Evolutionary conservation across 2,329 filamentous ascomycete species (phyloP), one percentile per base, ranked within the genome.

Genomic region (Xylaria sp.): DNA sequence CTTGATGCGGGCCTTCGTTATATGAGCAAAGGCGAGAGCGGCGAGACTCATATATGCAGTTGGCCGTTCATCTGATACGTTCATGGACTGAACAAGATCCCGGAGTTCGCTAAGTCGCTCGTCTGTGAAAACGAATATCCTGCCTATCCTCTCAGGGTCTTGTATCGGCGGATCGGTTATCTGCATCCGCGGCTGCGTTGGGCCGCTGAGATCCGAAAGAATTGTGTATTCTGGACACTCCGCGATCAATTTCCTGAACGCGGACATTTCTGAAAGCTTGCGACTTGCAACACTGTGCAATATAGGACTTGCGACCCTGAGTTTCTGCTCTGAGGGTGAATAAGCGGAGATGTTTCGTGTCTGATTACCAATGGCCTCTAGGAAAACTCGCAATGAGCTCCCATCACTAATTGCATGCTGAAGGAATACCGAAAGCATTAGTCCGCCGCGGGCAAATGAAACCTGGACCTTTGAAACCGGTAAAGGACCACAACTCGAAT

Each of bases 391-490:
- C 23, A 84, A 75, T 23, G 81, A 82, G 37, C 80, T 78, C 12
- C 82, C 83, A 60, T 85, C 83, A 18, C 80, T 81, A 28, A 84
- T 73, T 7, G 82, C 75, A 65, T 84, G 83, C 67, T 84, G 81
- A 55, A 84, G 74, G 66, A 78, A 82, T n/a, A 82, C 69, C 6
- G 76, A 79, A 25, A 85, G 76, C 7, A 84, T 66, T 10, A 84
- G 62, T 0, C 83, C 83, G 2, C 81, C 83, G 3, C 76, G 71
- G 8, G 82, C 78, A 61, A 83, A 78, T 50, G 79, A 78, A n/a
- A 77, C 80, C 15, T 80, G 78, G 6, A 84, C 76, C n/a, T 77
- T 76, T 1, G 79, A 78, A 12, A 81, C 81, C 0, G 82, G 83
- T 28, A 82, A 74, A 0, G 73, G 72, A 6, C 69, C 71, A n/a